Evolutionary conservation across 176 grass and related monocot genomes (phyloP).

Genomic region (Phragmites australis): DNA sequence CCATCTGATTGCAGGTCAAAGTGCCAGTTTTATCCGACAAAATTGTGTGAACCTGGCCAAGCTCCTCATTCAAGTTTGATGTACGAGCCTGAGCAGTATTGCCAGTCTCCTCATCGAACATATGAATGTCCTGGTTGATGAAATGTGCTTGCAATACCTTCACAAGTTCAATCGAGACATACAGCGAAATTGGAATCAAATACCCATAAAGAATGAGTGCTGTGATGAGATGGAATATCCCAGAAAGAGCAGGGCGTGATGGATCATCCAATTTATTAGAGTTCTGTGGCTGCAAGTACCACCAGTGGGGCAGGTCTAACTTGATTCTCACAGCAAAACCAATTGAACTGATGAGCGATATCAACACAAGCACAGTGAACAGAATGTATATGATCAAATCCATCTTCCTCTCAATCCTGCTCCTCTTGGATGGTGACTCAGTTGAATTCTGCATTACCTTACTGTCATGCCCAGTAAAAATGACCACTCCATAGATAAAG

Average conservation of each 20-base stretch:
- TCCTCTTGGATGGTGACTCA: conserved; percentile 87
- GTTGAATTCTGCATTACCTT: conserved; percentile 99
- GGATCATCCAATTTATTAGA: conserved; percentile 67
- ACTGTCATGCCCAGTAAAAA: conserved; percentile 93
- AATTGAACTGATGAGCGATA: conserved; percentile 90
- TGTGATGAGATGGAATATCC: conserved; percentile 94
- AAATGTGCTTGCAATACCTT: conserved; percentile 93
- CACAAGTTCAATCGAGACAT: conserved; percentile 95
- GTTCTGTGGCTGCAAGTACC: conserved; percentile 76
- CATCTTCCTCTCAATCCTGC: conserved; percentile 95
- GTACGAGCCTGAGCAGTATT: conserved; percentile 87
- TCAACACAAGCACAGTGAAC: conserved; percentile 86
- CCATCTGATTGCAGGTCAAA: conserved; percentile 98
- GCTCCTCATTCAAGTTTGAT: conserved; percentile 97
- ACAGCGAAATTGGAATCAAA: conserved; percentile 92
- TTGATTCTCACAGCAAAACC: conserved; percentile 90
- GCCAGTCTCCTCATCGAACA: conserved; percentile 94
- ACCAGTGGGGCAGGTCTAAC: conserved; percentile 69
- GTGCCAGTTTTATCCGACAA: conserved; percentile 97
- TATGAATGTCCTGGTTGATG: conserved; percentile 92
- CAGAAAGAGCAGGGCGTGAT: conserved; percentile 62
- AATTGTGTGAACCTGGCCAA: conserved; percentile 94
- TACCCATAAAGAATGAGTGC: conserved; percentile 98
- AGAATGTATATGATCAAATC: conserved; percentile 91
- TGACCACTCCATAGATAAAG: conserved; percentile 86